Percentiles rank a stretch among this genome's conserved stretches.
Conservation (phyloP, 2,329 filamentous ascomycete species). For the Lojkania enalia region DNA sequence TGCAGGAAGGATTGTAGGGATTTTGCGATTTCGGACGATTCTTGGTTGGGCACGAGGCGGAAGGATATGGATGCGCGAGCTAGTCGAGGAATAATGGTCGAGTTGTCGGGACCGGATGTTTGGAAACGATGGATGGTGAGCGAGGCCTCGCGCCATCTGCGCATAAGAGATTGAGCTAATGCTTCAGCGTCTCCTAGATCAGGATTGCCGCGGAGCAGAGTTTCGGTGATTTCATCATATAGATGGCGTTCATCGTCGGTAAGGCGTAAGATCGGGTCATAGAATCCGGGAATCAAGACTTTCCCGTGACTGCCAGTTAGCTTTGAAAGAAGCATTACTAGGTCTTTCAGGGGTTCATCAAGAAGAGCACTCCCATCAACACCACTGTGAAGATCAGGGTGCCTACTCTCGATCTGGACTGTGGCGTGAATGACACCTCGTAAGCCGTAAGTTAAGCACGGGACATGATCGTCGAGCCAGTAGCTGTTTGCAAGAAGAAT, state of each 20-base stretch:
- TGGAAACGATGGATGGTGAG: conserved; percentile 92
- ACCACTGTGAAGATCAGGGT: conserved; percentile 90
- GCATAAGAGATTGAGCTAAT: conserved; percentile 86
- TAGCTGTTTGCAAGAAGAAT: conserved; percentile 97
- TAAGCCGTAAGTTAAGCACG: conserved; percentile 91
- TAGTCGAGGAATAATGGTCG: conserved; percentile 86
- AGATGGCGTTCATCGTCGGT: conserved; percentile 75
- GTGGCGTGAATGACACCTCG: conserved; percentile 93
- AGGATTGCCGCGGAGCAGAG: conserved; percentile 73
- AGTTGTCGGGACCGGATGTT: conserved; percentile 84
- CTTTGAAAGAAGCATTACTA: conserved; percentile 79
- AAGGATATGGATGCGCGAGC: conserved; percentile 88
- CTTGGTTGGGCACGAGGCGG: conserved; percentile 90
- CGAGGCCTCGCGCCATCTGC: conserved; percentile 92
- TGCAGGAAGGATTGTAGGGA: conserved; percentile 69
- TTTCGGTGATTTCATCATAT: conserved; percentile 81
- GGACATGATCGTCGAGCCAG: conserved; percentile 95
- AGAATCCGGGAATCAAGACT: conserved; percentile 85
- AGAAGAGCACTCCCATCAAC: conserved; percentile 93
- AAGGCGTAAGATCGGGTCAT: conserved; percentile 78
- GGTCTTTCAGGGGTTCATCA: conserved; percentile 88
- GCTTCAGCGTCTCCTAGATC: conserved; percentile 64
- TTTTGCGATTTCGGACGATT: conserved; percentile 74
- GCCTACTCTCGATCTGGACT: conserved; percentile 80
- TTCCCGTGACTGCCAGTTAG: conserved; percentile 80